Base-by-base conservation (phyloP, 1,284 basidiomycete species). In the Sporisorium iseilematis-ciliati region DNA sequence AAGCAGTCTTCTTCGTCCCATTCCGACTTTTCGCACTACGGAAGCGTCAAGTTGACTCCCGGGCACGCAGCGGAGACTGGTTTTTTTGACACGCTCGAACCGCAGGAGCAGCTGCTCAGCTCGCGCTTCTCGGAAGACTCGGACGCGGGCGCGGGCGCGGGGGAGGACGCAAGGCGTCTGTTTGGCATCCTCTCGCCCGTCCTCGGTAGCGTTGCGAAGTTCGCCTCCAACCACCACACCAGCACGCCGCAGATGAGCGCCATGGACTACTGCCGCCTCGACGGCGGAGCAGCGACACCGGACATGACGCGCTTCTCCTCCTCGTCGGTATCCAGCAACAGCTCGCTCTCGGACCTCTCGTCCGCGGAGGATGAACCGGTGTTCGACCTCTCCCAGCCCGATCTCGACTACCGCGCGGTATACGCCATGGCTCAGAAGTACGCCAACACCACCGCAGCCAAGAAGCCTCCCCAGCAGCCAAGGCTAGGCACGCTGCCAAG, bases 121-220 rank as follows among this genome's bases (percentile, higher is more conserved):
- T 73, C 64, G 12, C 40, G 60, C 8, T 67, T 45, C 33, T 67
- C 65, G 1, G 63, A 65, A 16, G 59, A 65, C 21, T 72, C 69
- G 8, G 57, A 70, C 12, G 25, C 41, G 12, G 67, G 51, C 21
- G 66, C 69, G 8, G 57, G 65, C 12, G 25, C 41, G 12, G 67
- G 51, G 6, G 62, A 65, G 1, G 60, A 63, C n/a, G 38, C 57
- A 11, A 31, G 57, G 6, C 45, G 57, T 0, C 4, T 63, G 20
- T 48, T 62, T 10, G 10, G 42, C 7, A 35, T 46, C 2, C 25
- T 63, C 25, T 59, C 60, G 4, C 60, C 51, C 7, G 43, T 43
- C 23, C 16, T 49, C 2, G 65, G 54, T 4, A 57, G 54, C 49
- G 42, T 46, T 0, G 20, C 53, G 33, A 67, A 61, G 25, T 21